Evolutionary conservation across 2,329 filamentous ascomycete genomes (phyloP), one percentile per base, ranked within the genome.

Genomic region (Fusarium praegraminearum): DNA sequence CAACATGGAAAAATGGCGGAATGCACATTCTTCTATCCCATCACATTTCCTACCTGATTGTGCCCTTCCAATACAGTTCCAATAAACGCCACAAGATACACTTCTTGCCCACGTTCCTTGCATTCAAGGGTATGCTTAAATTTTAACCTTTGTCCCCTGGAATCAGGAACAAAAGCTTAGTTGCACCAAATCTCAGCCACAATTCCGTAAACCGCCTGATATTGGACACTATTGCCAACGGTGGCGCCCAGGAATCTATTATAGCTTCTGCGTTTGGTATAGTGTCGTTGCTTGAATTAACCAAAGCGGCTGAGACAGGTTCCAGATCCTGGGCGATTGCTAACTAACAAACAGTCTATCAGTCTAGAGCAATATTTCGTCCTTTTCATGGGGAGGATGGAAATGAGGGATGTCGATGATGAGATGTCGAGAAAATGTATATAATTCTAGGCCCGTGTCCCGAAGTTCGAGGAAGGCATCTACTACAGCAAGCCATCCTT

Each of bases 81-180:
- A 44, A 36, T 35, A 44, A 44, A 12, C 33, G 35, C 41, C 24
- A 32, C 41, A 16, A 30, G 12, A 45, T 26, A 13, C 43, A 33
- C 12, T 8, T 33, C 28, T 9, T 36, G 11, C 2, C 43, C 38
- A 26, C 38, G 47, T 61, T 41, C 62, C 62, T 55, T 65, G 32
- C 62, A 65, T 44, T 5, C 5, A n/a, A 45, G 33, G 13, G 35
- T 40, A 38, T 18, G 41, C 53, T 65, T 41, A 33, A 35, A 11
- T n/a, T 40, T 30, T 38, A 49, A 18, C 12, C 24, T 24, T n/a
- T 52, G n/a, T 28, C 7, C 32, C 57, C 35, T 67, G 62, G 63
- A 62, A 67, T 63, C 63, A 67, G 64, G 57, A 52, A 56, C 57
- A 15, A 53, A 62, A 62, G 64, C 62, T 62, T 66, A 45, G 35